Evolutionary conservation across 1,284 basidiomycete genomes (phyloP), one percentile per base, ranked within the genome.

Genomic region (Bjerkandera adusta): DNA sequence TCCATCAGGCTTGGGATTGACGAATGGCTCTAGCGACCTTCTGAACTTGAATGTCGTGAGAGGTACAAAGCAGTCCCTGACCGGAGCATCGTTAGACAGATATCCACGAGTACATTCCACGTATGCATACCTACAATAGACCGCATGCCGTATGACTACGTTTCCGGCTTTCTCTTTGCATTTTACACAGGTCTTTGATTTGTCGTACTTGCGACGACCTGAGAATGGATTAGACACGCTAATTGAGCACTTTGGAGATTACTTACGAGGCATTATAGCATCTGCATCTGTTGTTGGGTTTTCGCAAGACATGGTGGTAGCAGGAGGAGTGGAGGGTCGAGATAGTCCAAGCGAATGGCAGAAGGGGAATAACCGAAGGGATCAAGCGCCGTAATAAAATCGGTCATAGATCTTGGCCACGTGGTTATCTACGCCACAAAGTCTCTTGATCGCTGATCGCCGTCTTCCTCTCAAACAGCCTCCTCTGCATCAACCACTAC

Each of bases 121-220:
- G 45, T 8, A 12, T 29, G 61, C 80, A 59, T 60, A 88, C 87
- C 81, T 89, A 85, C 88, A 91, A 61, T 90, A 91, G 13, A 88
- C 83, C 20, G 84, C 80, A 61, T 90, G 85, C 35, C 87, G 75
- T 48, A 90, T 79, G 34, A 89, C 80, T 30, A 90, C 68, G 44
- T 81, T 85, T 26, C 85, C 88, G 13, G 50, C 53, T 18, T 72
- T 73, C 21, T 65, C 67, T 61, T 87, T 89, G 65, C 88, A 91
- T 56, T 81, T 84, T 15, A 88, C 72, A 55, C 88, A 91, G 15
- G 63, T 61, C 50, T 71, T 81, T 3, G 77, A 73, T 62, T 76
- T 81, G 60, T 85, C 84, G 57, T 80, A 83, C 59, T 76, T 86
- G 45, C 68, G 65, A 26, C 79, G 78, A 39, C 75, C 85, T 10